These are phyloP conservation scores for Dunaliella sp. DNA, from an alignment of 139 green algal species.

Conservation along the genomic window DNA sequence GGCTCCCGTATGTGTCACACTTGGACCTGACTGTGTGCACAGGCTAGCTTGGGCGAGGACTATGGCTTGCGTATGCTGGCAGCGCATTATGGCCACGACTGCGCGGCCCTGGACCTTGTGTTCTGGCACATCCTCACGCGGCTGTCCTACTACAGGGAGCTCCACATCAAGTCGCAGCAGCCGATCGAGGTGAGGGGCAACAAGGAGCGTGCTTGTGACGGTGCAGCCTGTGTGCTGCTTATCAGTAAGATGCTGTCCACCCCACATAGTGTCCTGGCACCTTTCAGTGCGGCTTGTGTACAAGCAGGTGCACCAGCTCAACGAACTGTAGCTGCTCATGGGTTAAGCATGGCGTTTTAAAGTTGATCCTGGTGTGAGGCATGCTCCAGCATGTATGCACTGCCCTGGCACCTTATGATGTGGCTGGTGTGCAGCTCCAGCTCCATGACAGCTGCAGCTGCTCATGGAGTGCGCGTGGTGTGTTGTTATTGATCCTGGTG, in stretches of 20 bases:
- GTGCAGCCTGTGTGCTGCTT: too few species aligned
- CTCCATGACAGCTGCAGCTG: neutral
- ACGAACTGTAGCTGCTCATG: too few species aligned
- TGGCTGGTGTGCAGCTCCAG: neutral
- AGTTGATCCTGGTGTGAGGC: too few species aligned
- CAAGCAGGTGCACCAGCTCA: neutral
- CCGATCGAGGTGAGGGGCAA: slow-evolving; percentile 21
- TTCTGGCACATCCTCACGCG: slow-evolving; percentile 82
- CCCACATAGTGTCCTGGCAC: too few species aligned
- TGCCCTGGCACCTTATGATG: too few species aligned
- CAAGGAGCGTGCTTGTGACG: too few species aligned
- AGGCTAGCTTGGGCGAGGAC: slow-evolving; percentile 52
- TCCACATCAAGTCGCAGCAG: slow-evolving; percentile 42
- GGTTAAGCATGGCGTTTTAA: too few species aligned
- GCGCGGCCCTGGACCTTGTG: slow-evolving; percentile 66
- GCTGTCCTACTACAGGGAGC: slow-evolving; percentile 69
- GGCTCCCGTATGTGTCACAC: too few species aligned
- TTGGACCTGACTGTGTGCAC: too few species aligned
- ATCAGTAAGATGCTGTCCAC: too few species aligned
- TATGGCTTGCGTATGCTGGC: slow-evolving; percentile 64
- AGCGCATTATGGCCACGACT: slow-evolving; percentile 59
- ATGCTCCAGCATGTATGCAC: too few species aligned
- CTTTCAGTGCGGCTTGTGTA: neutral
- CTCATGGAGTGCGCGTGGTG: neutral
- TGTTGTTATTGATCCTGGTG: neutral